Evolutionary conservation across 2,329 filamentous ascomycete genomes (phyloP).

Genomic region (Penicillium sp.): DNA sequence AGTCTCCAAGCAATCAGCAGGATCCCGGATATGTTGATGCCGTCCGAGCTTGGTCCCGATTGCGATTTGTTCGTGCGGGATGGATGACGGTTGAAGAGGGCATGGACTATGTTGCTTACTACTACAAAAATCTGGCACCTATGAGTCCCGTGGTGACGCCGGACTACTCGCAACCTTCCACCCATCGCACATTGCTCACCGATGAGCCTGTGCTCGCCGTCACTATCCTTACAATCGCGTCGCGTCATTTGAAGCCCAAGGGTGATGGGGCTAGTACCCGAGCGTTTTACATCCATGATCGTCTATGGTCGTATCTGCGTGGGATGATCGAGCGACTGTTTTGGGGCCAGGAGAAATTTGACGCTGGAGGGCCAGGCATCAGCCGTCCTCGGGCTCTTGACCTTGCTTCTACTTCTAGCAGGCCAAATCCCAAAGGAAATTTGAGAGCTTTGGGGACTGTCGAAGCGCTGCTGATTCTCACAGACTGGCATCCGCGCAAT

Average conservation of each 20-base stretch:
- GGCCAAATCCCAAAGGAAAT: slow-evolving; percentile 63
- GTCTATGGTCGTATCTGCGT: slow-evolving; percentile 89
- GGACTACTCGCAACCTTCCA: slow-evolving; percentile 78
- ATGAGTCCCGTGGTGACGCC: slow-evolving; percentile 91
- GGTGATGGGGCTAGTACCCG: slow-evolving; percentile 79
- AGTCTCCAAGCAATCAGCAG: slow-evolving; percentile 28
- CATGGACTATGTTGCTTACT: slow-evolving; percentile 92
- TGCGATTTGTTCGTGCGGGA: slow-evolving; percentile 91
- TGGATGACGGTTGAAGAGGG: slow-evolving; percentile 95
- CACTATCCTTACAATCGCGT: slow-evolving; percentile 85
- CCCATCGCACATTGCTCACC: slow-evolving; percentile 74
- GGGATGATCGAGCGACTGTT: slow-evolving; percentile 94
- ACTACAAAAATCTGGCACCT: slow-evolving; percentile 86
- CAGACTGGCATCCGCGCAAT: slow-evolving; percentile 94
- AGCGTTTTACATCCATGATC: slow-evolving; percentile 88
- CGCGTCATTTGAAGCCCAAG: slow-evolving; percentile 75
- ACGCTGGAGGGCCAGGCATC: slow-evolving; percentile 61
- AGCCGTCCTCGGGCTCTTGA: slow-evolving; percentile 68
- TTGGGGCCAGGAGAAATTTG: slow-evolving; percentile 95
- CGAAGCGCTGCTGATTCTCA: slow-evolving; percentile 88
- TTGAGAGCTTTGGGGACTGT: slow-evolving; percentile 88
- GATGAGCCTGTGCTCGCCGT: slow-evolving; percentile 93
- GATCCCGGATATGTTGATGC: slow-evolving; percentile 58
- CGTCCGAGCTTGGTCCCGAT: slow-evolving; percentile 81
- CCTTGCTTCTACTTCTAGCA: slow-evolving; percentile 57